Evolutionary conservation across 129 eudicot genomes (phyloP).

Genomic region (Saussurea involucrata): DNA sequence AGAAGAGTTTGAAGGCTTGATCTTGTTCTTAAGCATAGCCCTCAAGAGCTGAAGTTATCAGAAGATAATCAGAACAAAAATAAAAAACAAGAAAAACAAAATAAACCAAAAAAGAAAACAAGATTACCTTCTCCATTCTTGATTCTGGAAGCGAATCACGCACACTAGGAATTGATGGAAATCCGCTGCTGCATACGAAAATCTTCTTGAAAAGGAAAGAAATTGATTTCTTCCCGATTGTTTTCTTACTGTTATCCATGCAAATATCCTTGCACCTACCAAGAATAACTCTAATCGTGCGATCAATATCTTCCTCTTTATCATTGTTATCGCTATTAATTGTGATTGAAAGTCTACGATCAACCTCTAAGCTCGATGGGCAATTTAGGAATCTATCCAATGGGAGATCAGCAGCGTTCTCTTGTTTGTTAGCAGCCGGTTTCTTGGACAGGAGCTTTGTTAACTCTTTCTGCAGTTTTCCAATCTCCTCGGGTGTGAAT

Average conservation of each 20-base stretch:
- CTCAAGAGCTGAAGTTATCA: slow-evolving; percentile 57
- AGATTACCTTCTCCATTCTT: slow-evolving; percentile 91
- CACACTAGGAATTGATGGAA: slow-evolving; percentile 68
- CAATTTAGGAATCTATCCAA: slow-evolving; percentile 96
- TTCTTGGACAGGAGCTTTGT: slow-evolving; percentile 65
- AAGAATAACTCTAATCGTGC: slow-evolving; percentile 80
- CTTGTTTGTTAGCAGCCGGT: slow-evolving; percentile 42
- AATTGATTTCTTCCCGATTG: slow-evolving; percentile 69
- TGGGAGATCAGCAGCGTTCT: slow-evolving; percentile 52
- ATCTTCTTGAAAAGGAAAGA: slow-evolving; percentile 82
- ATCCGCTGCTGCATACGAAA: slow-evolving; percentile 78
- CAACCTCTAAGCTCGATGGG: slow-evolving; percentile 97
- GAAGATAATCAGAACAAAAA: slow-evolving; percentile 5
- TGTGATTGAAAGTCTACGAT: slow-evolving; percentile 59
- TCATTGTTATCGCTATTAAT: slow-evolving; percentile 39
- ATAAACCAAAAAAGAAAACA: background rate
- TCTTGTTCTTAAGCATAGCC: slow-evolving; percentile 78
- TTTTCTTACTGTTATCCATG: slow-evolving; percentile 57
- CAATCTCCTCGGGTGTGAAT: slow-evolving; percentile 88
- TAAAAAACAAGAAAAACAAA: background rate
- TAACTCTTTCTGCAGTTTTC: slow-evolving; percentile 67
- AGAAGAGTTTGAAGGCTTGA: slow-evolving; percentile 45
- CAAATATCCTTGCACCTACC: slow-evolving; percentile 92
- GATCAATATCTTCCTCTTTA: slow-evolving; percentile 78
- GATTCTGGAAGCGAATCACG: slow-evolving; percentile 83